Conservation (phyloP, 331 rosid genomes). For the Acacia pycnantha region DNA sequence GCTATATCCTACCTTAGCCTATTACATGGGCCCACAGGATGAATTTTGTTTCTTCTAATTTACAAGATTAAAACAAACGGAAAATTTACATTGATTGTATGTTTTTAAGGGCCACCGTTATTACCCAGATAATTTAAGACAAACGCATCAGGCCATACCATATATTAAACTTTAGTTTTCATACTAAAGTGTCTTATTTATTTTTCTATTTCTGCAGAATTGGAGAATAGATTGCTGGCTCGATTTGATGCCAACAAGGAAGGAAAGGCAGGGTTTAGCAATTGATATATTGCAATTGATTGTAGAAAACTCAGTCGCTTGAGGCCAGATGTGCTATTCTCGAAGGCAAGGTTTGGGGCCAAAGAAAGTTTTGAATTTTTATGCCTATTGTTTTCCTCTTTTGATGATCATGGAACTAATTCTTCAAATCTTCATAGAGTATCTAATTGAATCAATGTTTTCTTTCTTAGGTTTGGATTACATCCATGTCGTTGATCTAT, state of each 20-base stretch:
- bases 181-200: constrained; percentile 4
- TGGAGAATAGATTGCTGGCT: constrained; percentile 95
- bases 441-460: too few relatives aligned
- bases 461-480: too few relatives aligned
- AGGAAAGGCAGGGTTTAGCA: too few relatives aligned
- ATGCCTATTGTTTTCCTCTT: too few relatives aligned
- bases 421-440: too few relatives aligned
- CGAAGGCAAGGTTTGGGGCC: too few relatives aligned
- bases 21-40: background rate
- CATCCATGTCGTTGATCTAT: too few relatives aligned
- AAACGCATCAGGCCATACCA: constrained; percentile 12
- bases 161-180: constrained; percentile 16
- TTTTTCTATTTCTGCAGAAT: constrained; percentile 51
- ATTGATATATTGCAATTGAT: too few relatives aligned
- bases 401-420: too few relatives aligned
- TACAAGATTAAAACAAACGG: constrained; percentile 9
- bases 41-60: background rate
- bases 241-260: constrained; percentile 98
- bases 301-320: too few relatives aligned
- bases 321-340: too few relatives aligned
- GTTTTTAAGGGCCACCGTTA: background rate
- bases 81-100: background rate
- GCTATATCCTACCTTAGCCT: constrained; percentile 20
- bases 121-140: constrained; percentile 16
- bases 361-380: too few relatives aligned